Percentiles rank a stretch among this genome's conserved stretches.
Evolutionary conservation across 176 grass and related monocot genomes (phyloP).

Genomic region (Zoysia japonica): DNA sequence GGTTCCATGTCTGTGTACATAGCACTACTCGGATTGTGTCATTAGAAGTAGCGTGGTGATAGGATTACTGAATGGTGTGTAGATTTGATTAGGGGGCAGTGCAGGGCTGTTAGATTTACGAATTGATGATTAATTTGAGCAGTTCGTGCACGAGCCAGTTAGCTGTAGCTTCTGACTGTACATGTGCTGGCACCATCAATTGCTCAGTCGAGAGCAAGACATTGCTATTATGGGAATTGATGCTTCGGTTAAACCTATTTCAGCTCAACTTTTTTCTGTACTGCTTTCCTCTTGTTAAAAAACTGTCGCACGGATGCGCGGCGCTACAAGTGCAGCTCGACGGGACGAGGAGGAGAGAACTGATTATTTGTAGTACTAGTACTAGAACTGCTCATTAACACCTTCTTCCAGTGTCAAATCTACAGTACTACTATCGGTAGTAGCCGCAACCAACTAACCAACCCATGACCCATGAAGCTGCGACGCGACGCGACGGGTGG

Average conservation of each 20-base stretch:
- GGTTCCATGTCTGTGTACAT: slow-evolving; percentile 52
- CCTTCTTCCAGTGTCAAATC: neutral
- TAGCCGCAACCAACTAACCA: neutral
- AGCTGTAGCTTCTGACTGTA: too few relatives aligned
- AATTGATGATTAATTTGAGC: too few relatives aligned
- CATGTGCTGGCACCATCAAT: neutral
- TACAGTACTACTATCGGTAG: neutral
- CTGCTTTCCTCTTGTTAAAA: slow-evolving; percentile 10
- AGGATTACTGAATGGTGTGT: neutral
- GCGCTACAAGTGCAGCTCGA: neutral
- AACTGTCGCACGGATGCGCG: neutral
- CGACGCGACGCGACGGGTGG: neutral
- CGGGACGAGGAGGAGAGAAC: neutral
- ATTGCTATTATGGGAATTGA: slow-evolving; percentile 45
- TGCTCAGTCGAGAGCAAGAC: slow-evolving; percentile 38
- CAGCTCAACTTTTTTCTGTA: neutral
- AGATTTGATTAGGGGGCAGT: neutral
- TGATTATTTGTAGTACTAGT: neutral
- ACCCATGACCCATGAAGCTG: neutral
- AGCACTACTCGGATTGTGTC: slow-evolving; percentile 46
- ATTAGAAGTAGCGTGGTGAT: slow-evolving; percentile 29
- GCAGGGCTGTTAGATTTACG: too few relatives aligned
- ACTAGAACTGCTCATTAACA: neutral
- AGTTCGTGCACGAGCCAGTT: too few relatives aligned
- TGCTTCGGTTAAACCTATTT: slow-evolving; percentile 2